A percentile compares a stretch with the other conserved stretches of the same genome.
Evolutionary conservation across 441 rosid genomes (phyloP).

Genomic region (Adansonia rubrostipa): DNA sequence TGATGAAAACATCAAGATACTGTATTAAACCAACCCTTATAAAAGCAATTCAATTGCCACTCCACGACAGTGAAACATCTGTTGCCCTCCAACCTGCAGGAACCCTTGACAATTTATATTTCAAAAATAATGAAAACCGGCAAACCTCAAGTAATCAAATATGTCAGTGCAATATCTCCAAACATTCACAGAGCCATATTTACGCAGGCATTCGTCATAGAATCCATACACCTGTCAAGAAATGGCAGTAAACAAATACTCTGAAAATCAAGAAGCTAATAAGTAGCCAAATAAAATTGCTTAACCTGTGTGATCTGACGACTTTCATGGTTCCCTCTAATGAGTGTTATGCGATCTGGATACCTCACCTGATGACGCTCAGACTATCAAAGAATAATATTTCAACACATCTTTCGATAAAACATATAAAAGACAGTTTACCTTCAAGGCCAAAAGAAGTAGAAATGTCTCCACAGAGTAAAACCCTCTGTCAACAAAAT

Average conservation of each 20-base stretch:
- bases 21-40: too few species aligned
- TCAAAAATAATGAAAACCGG: slow-evolving; percentile 12
- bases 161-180: slow-evolving; percentile 98
- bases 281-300: slow-evolving; percentile 22
- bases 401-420: not conserved
- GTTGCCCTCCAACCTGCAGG: slow-evolving; percentile 20
- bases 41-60: slow-evolving; percentile 11
- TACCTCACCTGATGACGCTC: slow-evolving; percentile 69
- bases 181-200: slow-evolving; percentile 90
- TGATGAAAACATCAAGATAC: not conserved
- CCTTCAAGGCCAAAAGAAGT: slow-evolving; percentile 91
- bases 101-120: slow-evolving; percentile 15
- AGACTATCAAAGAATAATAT: slow-evolving; percentile 18
- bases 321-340: slow-evolving; percentile 94
- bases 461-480: slow-evolving; percentile 92
- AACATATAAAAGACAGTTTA: slow-evolving; percentile 28
- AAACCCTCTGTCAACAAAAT: slow-evolving; percentile 92
- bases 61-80: slow-evolving; percentile 14
- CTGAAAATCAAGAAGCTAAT: slow-evolving; percentile 17
- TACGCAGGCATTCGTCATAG: slow-evolving; percentile 89
- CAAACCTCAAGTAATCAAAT: slow-evolving; percentile 91
- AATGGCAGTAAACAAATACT: slow-evolving; percentile 31
- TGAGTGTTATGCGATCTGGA: slow-evolving; percentile 91
- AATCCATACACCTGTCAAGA: slow-evolving; percentile 83
- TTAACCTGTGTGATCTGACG: slow-evolving; percentile 93